These are phyloP conservation scores for Pestalotiopsis sp. DNA, from an alignment of 2,329 filamentous ascomycete genomes.

Conservation along the genomic window DNA sequence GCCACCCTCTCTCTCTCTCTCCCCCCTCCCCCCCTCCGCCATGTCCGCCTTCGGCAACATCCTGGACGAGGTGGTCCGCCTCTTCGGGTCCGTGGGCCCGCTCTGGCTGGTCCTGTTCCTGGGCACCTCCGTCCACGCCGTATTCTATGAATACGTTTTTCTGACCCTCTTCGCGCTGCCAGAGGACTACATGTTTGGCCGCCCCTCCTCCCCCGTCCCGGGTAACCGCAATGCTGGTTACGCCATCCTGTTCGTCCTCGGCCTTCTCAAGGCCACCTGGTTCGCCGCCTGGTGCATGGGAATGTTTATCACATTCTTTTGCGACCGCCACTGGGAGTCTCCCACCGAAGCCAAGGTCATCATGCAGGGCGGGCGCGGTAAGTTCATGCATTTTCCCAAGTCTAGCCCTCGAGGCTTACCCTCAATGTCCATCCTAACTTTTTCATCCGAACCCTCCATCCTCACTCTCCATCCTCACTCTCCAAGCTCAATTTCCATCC, in stretches of 20 bases:
- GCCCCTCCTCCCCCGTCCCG: background rate
- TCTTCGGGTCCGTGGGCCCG: background rate
- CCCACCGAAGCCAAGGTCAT: background rate
- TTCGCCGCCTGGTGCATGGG: conserved; percentile 17
- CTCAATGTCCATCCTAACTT: background rate
- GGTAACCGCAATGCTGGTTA: background rate
- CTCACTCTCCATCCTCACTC: too few species aligned
- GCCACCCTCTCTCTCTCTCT: background rate
- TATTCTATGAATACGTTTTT: background rate
- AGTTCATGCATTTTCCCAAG: background rate
- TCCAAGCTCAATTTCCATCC: too few species aligned
- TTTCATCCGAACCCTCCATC: background rate
- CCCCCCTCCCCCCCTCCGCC: background rate
- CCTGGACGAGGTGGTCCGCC: background rate
- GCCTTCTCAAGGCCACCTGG: conserved; percentile 19
- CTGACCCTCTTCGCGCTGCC: background rate
- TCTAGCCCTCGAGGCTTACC: too few species aligned
- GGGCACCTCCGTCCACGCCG: background rate
- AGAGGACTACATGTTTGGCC: background rate
- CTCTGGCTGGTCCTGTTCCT: background rate
- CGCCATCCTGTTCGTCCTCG: background rate
- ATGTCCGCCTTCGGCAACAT: background rate
- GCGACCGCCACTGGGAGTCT: conserved; percentile 18
- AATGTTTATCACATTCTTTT: conserved; percentile 18
- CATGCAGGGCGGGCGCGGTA: background rate